Conservation (phyloP, 352 stramenopile species). For the Pythium oligandrum region DNA sequence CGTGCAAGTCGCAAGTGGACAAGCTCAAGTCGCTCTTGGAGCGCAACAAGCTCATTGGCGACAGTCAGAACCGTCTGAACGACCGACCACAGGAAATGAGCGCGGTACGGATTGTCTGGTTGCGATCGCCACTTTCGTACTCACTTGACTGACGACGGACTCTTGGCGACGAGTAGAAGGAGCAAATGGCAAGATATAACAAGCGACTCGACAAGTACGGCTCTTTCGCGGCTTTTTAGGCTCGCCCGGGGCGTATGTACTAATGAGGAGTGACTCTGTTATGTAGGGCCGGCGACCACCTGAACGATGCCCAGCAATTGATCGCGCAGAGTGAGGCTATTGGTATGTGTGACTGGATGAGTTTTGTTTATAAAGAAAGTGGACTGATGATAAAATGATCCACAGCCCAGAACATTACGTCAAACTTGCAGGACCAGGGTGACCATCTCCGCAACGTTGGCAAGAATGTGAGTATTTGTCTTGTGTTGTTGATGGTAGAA, state of each 20-base stretch:
- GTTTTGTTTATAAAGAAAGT: background rate
- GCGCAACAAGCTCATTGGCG: constrained; percentile 66
- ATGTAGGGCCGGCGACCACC: constrained; percentile 60
- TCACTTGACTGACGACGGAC: background rate
- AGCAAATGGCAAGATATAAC: constrained; percentile 72
- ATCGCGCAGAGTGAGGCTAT: constrained; percentile 69
- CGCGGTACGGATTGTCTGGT: constrained; percentile 18
- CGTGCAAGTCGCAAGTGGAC: constrained; percentile 79
- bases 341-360: constrained; percentile 15
- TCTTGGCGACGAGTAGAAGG: constrained; percentile 25
- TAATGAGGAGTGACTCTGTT: background rate
- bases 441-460: constrained; percentile 74
- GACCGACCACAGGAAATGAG: constrained; percentile 34
- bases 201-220: constrained; percentile 55
- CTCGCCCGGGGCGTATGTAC: too few species aligned
- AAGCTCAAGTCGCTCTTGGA: constrained; percentile 84
- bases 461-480: constrained; percentile 50
- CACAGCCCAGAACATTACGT: constrained; percentile 58
- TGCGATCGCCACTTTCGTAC: background rate
- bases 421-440: constrained; percentile 57
- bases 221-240: background rate
- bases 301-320: constrained; percentile 60
- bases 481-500: background rate
- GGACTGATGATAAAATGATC: background rate
- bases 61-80: constrained; percentile 61